phyloP scores from a whole-genome alignment of 2,329 filamentous ascomycete genomes.

The Beauveria australis region DNA sequence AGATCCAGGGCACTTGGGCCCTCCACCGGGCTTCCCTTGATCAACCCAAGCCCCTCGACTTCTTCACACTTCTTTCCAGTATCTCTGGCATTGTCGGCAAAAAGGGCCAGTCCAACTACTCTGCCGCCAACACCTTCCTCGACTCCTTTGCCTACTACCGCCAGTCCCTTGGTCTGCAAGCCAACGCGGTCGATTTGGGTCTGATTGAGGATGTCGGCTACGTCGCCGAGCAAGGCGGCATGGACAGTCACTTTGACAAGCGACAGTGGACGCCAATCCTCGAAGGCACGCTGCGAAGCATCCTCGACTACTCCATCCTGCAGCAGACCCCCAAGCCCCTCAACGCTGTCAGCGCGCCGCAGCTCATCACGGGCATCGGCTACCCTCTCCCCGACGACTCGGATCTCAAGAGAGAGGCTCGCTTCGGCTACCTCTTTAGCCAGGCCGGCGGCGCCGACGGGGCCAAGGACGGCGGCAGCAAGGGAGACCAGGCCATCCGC shows the following conservation, averaged over 20 bases:
- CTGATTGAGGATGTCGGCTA: slow-evolving; percentile 30
- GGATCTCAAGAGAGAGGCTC: slow-evolving; percentile 17
- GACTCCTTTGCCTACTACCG: slow-evolving; percentile 29
- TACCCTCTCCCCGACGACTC: slow-evolving; percentile 19
- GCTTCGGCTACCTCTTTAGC: slow-evolving; percentile 17
- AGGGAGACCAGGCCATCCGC: slow-evolving; percentile 12
- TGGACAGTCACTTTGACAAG: slow-evolving; percentile 9
- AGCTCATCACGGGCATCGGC: slow-evolving; percentile 20
- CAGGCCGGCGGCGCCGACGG: slow-evolving; percentile 2
- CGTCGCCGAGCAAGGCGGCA: slow-evolving; percentile 15
- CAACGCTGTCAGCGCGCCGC: slow-evolving; percentile 14
- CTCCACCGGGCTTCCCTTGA: slow-evolving; percentile 18
- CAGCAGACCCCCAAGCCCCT: slow-evolving; percentile 18
- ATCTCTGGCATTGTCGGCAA: slow-evolving; percentile 23
- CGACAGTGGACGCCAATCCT: slow-evolving; percentile 18
- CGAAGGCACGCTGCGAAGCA: slow-evolving; percentile 20
- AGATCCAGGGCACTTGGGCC: slow-evolving; percentile 26
- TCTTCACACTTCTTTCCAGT: slow-evolving; percentile 28
- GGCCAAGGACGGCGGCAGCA: slow-evolving; percentile 1
- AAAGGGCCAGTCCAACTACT: slow-evolving; percentile 29
- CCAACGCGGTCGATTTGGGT: slow-evolving; percentile 26
- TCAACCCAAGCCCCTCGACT: slow-evolving; percentile 17
- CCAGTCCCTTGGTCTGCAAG: slow-evolving; percentile 12
- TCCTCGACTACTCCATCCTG: slow-evolving; percentile 21
- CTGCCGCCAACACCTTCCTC: slow-evolving; percentile 32